Percentiles rank a stretch among this genome's conserved stretches.
These are phyloP conservation scores for Posidonia oceanica DNA, from an alignment of 116 monocot species.

Conservation along the genomic window DNA sequence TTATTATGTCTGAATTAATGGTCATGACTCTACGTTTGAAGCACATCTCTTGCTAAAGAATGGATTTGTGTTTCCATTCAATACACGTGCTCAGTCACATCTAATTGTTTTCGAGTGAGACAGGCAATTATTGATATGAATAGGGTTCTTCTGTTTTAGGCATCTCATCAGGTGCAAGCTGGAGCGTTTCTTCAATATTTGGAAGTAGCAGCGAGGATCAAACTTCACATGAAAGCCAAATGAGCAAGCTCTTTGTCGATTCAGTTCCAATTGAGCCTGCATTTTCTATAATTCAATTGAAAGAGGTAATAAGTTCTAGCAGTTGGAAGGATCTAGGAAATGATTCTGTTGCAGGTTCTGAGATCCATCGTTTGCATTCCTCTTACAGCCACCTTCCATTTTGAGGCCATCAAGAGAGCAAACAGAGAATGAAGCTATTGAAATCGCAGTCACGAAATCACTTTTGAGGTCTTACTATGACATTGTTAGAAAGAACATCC, in stretches of 20 bases:
- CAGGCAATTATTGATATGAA: not conserved
- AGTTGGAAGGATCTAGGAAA: not conserved
- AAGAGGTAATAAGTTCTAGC: conserved; percentile 22
- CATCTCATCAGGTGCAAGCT: conserved; percentile 18
- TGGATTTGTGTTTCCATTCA: too few relatives aligned
- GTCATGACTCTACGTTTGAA: too few relatives aligned
- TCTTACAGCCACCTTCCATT: conserved; percentile 19
- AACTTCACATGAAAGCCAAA: conserved; percentile 16
- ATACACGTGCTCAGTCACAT: too few relatives aligned
- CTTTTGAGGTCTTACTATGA: conserved; percentile 67
- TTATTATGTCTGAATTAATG: too few relatives aligned
- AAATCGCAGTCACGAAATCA: conserved; percentile 41
- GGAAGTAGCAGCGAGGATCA: conserved; percentile 23
- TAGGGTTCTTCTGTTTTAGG: conserved; percentile 8
- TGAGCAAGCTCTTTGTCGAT: conserved; percentile 11
- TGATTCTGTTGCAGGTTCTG: not conserved
- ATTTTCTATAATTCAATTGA: conserved; percentile 37
- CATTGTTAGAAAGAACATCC: conserved; percentile 63
- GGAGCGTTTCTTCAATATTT: conserved; percentile 52
- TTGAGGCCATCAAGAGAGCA: conserved; percentile 17
- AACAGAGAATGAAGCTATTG: conserved; percentile 24
- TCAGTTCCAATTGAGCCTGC: conserved; percentile 20
- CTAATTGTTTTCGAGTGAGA: too few relatives aligned
- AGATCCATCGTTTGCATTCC: not conserved
- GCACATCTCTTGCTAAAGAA: too few relatives aligned